Conservation (phyloP, 805 yeast genomes). For the Metschnikowia drakensbergensis region DNA sequence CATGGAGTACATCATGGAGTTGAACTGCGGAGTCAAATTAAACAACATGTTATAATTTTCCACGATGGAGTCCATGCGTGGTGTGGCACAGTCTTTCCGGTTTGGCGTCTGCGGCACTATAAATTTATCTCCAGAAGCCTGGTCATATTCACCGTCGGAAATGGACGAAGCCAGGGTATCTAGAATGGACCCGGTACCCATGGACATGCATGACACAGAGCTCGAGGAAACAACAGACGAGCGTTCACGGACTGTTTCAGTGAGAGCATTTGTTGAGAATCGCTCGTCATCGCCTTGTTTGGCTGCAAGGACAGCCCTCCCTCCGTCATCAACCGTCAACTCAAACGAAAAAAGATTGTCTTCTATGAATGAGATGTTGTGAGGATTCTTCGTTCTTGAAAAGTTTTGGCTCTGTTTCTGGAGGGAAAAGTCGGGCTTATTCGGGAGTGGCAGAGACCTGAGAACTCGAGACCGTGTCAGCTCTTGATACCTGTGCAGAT, state of each 20-base stretch:
- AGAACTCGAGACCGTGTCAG: neutral
- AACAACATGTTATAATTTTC: slow-evolving; percentile 17
- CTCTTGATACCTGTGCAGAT: neutral
- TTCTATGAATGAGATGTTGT: slow-evolving; percentile 1
- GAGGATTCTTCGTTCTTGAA: neutral
- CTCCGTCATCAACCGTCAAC: slow-evolving; percentile 39
- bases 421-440: slow-evolving; percentile 2
- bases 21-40: slow-evolving; percentile 40
- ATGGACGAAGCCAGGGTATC: neutral
- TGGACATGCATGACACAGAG: slow-evolving; percentile 1
- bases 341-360: slow-evolving; percentile 26
- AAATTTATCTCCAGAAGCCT: neutral
- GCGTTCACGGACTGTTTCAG: neutral
- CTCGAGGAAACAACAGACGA: neutral
- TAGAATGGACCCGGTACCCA: neutral
- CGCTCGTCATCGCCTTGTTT: neutral
- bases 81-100: slow-evolving; percentile 24
- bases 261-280: neutral
- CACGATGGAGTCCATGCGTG: slow-evolving; percentile 1
- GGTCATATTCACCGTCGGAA: neutral
- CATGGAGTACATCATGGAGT: slow-evolving; percentile 37
- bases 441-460: slow-evolving; percentile 11
- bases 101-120: slow-evolving; percentile 35
- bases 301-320: slow-evolving; percentile 35
- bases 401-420: neutral